These are phyloP conservation scores for Capsicum baccatum DNA, from an alignment of 257 asterid species.

Conservation along the genomic window DNA sequence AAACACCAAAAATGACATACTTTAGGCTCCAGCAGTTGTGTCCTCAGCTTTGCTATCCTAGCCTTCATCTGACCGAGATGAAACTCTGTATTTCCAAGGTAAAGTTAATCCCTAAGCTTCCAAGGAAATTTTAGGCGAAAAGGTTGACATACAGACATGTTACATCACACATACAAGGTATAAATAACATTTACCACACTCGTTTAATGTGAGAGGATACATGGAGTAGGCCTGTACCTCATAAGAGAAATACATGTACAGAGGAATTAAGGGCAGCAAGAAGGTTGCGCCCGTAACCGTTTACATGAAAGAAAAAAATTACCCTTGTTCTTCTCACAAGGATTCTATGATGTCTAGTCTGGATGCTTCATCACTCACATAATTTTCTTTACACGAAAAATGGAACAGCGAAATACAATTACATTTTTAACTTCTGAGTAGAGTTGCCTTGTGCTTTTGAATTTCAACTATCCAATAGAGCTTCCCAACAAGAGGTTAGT, in stretches of 20 bases:
- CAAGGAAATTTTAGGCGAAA: neutral
- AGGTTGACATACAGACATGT: neutral
- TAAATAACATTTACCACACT: neutral
- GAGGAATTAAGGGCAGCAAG: neutral
- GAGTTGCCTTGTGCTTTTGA: neutral
- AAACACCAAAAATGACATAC: conserved; percentile 44
- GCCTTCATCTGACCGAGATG: conserved; percentile 99
- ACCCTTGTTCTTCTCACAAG: no score
- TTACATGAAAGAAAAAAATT: no score
- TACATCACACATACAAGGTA: neutral
- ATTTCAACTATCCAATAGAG: neutral
- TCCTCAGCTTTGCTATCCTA: conserved; percentile 97
- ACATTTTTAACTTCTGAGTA: no score
- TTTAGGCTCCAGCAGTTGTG: conserved; percentile 95
- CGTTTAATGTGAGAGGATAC: neutral
- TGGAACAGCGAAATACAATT: no score
- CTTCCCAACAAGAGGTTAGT: neutral
- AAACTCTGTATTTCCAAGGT: conserved; percentile 60
- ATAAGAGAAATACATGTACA: conserved; percentile 4
- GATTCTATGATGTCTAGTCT: no score
- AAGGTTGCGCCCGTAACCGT: no score
- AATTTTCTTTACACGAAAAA: no score
- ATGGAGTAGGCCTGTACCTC: neutral
- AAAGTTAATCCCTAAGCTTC: neutral
- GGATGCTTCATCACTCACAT: no score